Evolutionary conservation across 1,284 basidiomycete species (phyloP).

Genomic region (Trametes sp.): DNA sequence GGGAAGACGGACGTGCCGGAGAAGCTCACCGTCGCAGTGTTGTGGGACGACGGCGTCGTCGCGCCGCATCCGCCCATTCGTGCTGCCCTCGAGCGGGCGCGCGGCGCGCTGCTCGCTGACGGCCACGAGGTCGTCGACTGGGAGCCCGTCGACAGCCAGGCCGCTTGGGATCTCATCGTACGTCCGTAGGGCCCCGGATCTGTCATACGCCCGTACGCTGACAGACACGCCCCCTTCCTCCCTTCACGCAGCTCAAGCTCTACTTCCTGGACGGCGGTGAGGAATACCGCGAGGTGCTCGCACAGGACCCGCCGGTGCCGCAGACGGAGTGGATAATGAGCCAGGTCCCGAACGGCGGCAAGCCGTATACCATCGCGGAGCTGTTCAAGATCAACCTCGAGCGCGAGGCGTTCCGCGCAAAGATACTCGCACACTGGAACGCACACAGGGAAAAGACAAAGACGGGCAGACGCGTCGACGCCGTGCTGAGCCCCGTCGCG

Average conservation of each 20-base stretch:
- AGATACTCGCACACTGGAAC: constrained; percentile 61
- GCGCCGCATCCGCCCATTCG: constrained; percentile 61
- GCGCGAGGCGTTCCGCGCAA: constrained; percentile 52
- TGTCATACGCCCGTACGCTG: constrained; percentile 18
- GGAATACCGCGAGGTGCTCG: constrained; percentile 52
- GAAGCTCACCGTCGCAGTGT: constrained; percentile 58
- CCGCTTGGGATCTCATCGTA: constrained; percentile 59
- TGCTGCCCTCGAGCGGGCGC: constrained; percentile 53
- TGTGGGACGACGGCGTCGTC: constrained; percentile 63
- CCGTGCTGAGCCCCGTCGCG: constrained; percentile 60
- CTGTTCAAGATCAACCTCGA: constrained; percentile 53
- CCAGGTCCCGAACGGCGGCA: constrained; percentile 46
- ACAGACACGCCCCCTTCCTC: constrained; percentile 10
- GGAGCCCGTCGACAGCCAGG: constrained; percentile 53
- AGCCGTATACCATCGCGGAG: constrained; percentile 49
- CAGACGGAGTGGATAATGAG: constrained; percentile 57
- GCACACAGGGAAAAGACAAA: constrained; percentile 49
- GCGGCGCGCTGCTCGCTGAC: constrained; percentile 51
- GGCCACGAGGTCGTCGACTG: constrained; percentile 64
- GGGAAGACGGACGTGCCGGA: constrained; percentile 49
- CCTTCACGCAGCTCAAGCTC: constrained; percentile 48
- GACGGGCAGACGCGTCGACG: constrained; percentile 62
- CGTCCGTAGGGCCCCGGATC: constrained; percentile 34
- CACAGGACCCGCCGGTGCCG: constrained; percentile 49
- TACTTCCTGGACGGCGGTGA: constrained; percentile 59